Percentiles rank a stretch among this genome's conserved stretches.
These are phyloP conservation scores for Tardiomyces blankii DNA, from an alignment of 1,139 yeast genomes.

Conservation along the genomic window DNA sequence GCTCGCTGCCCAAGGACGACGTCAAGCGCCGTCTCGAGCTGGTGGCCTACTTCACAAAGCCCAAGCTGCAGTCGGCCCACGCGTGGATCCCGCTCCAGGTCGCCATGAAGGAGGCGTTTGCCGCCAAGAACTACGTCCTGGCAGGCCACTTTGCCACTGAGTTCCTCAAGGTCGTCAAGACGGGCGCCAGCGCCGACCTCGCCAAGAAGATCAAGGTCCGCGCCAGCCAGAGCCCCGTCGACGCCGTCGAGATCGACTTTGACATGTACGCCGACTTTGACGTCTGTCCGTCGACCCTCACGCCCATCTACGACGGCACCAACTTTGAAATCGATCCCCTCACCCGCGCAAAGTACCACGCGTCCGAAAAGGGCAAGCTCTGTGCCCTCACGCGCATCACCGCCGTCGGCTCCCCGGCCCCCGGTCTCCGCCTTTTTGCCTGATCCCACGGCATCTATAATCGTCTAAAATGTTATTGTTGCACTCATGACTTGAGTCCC, in stretches of 20 bases:
- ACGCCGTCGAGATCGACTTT: slow-evolving; percentile 82
- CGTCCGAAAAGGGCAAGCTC: slow-evolving; percentile 62
- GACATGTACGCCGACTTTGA: slow-evolving; percentile 89
- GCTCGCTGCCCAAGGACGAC: slow-evolving; percentile 59
- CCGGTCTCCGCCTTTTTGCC: slow-evolving; percentile 58
- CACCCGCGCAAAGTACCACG: slow-evolving; percentile 68
- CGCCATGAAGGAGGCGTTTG: slow-evolving; percentile 89
- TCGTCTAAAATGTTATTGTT: neutral
- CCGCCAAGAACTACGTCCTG: slow-evolving; percentile 73
- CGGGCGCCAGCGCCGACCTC: slow-evolving; percentile 80
- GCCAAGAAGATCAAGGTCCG: slow-evolving; percentile 72
- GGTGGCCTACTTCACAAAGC: slow-evolving; percentile 90
- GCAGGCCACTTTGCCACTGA: slow-evolving; percentile 88
- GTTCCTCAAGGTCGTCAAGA: slow-evolving; percentile 52
- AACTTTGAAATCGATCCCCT: slow-evolving; percentile 69
- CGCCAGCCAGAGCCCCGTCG: slow-evolving; percentile 72
- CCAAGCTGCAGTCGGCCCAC: slow-evolving; percentile 74
- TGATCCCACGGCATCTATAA: slow-evolving; percentile 1
- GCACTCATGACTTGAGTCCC: neutral
- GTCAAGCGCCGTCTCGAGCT: slow-evolving; percentile 81
- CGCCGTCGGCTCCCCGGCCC: slow-evolving; percentile 86
- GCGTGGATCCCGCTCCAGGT: slow-evolving; percentile 82
- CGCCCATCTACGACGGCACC: slow-evolving; percentile 79
- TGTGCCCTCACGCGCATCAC: slow-evolving; percentile 73
- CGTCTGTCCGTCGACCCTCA: slow-evolving; percentile 74